phyloP scores from a whole-genome alignment of 148 eudicot species.

The Persicaria tinctoria region DNA sequence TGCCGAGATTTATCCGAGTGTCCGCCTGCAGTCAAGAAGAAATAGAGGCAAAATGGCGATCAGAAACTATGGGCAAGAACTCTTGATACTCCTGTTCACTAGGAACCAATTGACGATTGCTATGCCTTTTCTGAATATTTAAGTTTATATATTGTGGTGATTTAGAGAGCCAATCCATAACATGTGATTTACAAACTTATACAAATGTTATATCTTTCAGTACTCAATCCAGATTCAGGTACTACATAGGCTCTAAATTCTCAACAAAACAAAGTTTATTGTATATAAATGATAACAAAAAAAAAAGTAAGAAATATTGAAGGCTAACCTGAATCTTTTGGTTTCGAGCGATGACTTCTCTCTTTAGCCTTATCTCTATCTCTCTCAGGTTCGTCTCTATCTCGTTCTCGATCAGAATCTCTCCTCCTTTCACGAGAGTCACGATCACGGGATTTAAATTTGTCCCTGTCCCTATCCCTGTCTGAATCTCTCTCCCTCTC shows the following conservation, averaged over 20 bases:
- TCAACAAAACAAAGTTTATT: background rate
- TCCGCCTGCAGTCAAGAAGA: constrained; percentile 39
- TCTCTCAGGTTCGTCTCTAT: constrained; percentile 59
- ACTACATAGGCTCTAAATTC: too few species aligned
- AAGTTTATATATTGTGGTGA: background rate
- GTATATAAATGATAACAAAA: background rate
- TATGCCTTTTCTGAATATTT: background rate
- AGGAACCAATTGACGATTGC: background rate
- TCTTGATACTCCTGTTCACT: background rate
- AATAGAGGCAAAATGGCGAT: background rate
- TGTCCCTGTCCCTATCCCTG: constrained; percentile 39
- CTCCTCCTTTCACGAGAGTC: constrained; percentile 54
- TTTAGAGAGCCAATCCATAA: background rate
- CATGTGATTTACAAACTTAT: background rate
- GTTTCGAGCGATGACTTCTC: constrained; percentile 54
- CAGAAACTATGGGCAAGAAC: background rate
- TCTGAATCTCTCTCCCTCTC: constrained; percentile 42
- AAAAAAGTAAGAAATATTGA: background rate
- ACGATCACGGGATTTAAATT: constrained; percentile 36
- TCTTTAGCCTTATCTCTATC: constrained; percentile 62
- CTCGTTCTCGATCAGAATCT: constrained; percentile 79
- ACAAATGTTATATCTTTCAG: background rate
- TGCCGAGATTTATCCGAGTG: constrained; percentile 57
- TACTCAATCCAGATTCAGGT: too few species aligned
- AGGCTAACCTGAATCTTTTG: constrained; percentile 51